Evolutionary conservation across 1,284 basidiomycete genomes (phyloP).

Genomic region (Pascua sp.): DNA sequence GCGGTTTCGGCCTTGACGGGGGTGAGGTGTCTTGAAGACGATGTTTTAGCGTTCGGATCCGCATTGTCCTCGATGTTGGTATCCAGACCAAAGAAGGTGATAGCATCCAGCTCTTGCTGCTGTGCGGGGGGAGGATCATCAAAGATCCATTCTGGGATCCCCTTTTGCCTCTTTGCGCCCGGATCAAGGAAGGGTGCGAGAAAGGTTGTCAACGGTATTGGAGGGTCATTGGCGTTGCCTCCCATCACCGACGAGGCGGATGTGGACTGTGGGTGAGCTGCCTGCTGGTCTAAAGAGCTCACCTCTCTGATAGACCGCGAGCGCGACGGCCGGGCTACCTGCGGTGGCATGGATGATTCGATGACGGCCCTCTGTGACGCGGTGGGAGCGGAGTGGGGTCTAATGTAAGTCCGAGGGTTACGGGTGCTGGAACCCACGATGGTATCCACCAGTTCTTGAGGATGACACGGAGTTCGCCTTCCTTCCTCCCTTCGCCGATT

Average conservation of each 20-base stretch:
- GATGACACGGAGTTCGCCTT: slow-evolving; percentile 19
- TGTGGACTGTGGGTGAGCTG: too few relatives aligned
- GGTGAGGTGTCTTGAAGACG: background rate
- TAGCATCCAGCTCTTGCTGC: slow-evolving; percentile 19
- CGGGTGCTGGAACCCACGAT: slow-evolving; percentile 19
- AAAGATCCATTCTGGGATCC: slow-evolving; percentile 35
- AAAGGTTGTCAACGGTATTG: slow-evolving; percentile 4
- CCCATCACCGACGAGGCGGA: background rate
- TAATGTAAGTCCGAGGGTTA: background rate
- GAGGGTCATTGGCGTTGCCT: background rate
- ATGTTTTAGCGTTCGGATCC: too few relatives aligned
- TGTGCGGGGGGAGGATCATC: slow-evolving; percentile 16
- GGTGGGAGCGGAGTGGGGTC: background rate
- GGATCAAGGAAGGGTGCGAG: slow-evolving; percentile 19
- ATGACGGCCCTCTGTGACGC: background rate
- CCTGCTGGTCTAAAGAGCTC: too few relatives aligned
- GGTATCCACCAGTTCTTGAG: slow-evolving; percentile 39
- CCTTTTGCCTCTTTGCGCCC: slow-evolving; percentile 4
- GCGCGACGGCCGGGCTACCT: background rate
- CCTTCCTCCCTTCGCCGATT: slow-evolving; percentile 15
- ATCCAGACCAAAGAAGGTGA: slow-evolving; percentile 31
- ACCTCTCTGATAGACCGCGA: background rate
- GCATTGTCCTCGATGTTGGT: too few relatives aligned
- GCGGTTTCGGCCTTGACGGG: background rate
- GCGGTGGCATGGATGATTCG: background rate